phyloP scores from a whole-genome alignment of 1,284 basidiomycete species.

The Austropuccinia psidii region DNA sequence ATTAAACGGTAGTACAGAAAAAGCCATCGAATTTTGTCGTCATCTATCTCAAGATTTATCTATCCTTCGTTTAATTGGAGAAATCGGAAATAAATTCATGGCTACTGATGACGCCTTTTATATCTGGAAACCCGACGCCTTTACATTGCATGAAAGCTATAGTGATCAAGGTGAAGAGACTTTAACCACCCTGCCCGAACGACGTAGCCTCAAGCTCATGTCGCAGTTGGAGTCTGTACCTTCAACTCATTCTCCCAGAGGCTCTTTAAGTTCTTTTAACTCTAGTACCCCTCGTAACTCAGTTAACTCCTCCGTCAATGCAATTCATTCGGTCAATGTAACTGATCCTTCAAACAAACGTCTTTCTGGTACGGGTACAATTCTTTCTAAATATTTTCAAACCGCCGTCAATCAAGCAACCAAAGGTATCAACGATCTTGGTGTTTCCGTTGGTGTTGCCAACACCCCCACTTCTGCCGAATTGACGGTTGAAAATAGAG shows the following conservation, averaged over 20 bases:
- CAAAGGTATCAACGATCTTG: conserved; percentile 33
- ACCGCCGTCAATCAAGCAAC: conserved; percentile 31
- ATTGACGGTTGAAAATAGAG: conserved; percentile 4
- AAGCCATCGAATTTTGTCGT: conserved; percentile 38
- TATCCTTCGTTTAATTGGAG: conserved; percentile 40
- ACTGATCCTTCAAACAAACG: background rate
- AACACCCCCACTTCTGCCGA: background rate
- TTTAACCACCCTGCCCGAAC: conserved; percentile 9
- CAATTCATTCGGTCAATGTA: background rate
- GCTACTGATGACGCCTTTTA: conserved; percentile 40
- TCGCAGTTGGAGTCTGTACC: background rate
- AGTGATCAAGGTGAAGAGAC: background rate
- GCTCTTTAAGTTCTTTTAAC: background rate
- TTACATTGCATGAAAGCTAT: conserved; percentile 37
- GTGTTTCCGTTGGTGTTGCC: conserved; percentile 8
- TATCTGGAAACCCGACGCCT: conserved; percentile 40
- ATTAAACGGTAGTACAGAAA: conserved; percentile 32
- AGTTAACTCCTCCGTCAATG: background rate
- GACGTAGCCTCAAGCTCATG: background rate
- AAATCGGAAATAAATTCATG: conserved; percentile 40
- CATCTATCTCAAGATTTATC: conserved; percentile 39
- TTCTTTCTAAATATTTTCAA: conserved; percentile 17
- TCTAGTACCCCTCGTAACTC: background rate
- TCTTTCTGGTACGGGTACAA: background rate
- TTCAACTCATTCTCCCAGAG: background rate